These are phyloP conservation scores for Citrus cavaleriei DNA, from an alignment of 345 rosid species.

Conservation along the genomic window DNA sequence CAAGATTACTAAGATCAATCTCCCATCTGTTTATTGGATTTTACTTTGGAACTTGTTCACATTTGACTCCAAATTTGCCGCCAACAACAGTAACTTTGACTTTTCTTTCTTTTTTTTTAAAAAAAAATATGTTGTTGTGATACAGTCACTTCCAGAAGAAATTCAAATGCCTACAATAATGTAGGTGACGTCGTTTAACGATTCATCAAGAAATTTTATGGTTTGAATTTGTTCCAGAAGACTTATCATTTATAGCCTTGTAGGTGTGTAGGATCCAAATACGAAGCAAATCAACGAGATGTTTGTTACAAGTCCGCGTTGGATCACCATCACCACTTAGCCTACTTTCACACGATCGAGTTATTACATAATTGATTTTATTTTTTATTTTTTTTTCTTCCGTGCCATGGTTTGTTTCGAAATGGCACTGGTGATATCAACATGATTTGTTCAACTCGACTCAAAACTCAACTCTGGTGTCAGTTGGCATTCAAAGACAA, in stretches of 20 bases:
- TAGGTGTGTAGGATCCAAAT: not conserved
- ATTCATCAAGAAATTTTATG: not conserved
- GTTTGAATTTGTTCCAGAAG: not conserved
- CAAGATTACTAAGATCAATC: too few relatives aligned
- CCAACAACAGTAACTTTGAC: not conserved
- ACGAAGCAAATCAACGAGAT: not conserved
- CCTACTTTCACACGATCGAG: too few relatives aligned
- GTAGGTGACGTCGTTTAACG: not conserved
- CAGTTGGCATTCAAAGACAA: too few relatives aligned
- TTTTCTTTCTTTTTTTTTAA: not conserved
- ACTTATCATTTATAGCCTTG: too few relatives aligned
- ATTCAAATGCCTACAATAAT: not conserved
- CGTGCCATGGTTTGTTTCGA: not conserved
- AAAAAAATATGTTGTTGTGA: not conserved
- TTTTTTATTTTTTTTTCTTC: too few relatives aligned
- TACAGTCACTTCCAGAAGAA: not conserved
- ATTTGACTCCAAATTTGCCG: not conserved
- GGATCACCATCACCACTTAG: too few relatives aligned
- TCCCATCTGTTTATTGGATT: too few relatives aligned
- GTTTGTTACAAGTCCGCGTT: too few relatives aligned
- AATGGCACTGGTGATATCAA: too few relatives aligned
- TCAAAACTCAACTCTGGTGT: not conserved
- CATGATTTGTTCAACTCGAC: too few relatives aligned
- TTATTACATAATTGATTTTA: too few relatives aligned
- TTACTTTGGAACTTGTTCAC: too few relatives aligned